Conservation (phyloP, 257 asterid genomes). For the Forsythia suspensa region DNA sequence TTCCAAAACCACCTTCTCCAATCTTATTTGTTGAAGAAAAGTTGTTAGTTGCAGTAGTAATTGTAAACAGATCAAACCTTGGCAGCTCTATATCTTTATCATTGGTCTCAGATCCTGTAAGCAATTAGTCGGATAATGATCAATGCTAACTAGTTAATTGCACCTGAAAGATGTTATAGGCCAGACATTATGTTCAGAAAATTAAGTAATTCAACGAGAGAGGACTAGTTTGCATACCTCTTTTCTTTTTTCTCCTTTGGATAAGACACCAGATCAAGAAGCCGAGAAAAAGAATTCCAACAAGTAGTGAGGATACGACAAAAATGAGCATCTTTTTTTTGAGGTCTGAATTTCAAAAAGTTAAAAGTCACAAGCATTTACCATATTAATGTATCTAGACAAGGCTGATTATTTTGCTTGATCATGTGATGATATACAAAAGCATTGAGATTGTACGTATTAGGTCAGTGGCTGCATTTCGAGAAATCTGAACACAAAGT, state of each 20-base stretch:
- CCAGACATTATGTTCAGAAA: not conserved
- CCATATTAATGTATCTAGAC: not conserved
- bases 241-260: constrained; percentile 10
- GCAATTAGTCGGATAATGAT: not conserved
- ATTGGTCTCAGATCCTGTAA: not conserved
- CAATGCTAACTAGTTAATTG: not conserved
- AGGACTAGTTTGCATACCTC: not conserved
- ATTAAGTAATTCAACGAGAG: not conserved
- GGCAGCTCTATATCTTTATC: not conserved
- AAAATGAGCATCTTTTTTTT: not conserved
- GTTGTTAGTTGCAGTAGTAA: not conserved
- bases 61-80: not conserved
- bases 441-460: not conserved
- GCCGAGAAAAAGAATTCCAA: not conserved
- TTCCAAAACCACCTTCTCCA: not conserved
- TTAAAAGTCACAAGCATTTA: too few species aligned
- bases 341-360: not conserved
- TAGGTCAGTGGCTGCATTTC: not conserved
- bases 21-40: not conserved
- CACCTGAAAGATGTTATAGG: not conserved
- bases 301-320: not conserved
- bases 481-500: not conserved
- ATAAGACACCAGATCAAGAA: not conserved
- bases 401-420: not conserved
- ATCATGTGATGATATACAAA: not conserved